Evolutionary conservation across 768 basidiomycete genomes (phyloP), one percentile per base, ranked within the genome.

Genomic region (Chalciporus pseudorubinellus): DNA sequence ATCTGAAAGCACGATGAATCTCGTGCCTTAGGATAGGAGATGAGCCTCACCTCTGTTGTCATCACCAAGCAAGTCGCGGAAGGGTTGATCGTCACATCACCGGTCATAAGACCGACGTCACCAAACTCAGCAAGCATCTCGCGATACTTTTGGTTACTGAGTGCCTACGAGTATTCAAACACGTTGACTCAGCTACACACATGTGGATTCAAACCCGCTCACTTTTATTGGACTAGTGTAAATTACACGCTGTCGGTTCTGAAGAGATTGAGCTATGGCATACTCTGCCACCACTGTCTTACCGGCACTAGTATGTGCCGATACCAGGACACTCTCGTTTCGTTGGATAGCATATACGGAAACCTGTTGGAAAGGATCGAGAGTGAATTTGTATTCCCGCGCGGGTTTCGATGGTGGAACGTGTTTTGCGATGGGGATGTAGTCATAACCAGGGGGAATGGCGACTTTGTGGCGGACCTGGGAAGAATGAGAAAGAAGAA

Each of bases 221-320:
- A 94, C 95, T 83, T 99, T 99, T 74, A 99, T 99, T 49, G 97
- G 97, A 80, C 91, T 94, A 20, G 97, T 99, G 73, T 99, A 99
- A 55, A 98, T 97, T 61, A 98, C 95, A 69, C 97, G 80, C 72
- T 97, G 91, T 65, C 92, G 93, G 64, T 89, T 86, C 70, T 85
- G 85, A 61, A 99, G 75, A 78, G 91, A 95, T 68, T 93, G 92
- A 0, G 97, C 97, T 65, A 99, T 98, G 41, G 97, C 97, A 71
- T 98, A 99, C 76, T 99, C 97, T 41, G 97, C 97, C 54, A 99
- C 97, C 56, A 98, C 97, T 2, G 97, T 99, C 74, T 99, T 99
- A 64, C 97, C 97, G 31, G 97, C 97, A 71, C 92, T 95, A 6
- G 97, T 99, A 74, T 99, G 97, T 0, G 97, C 97, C 20, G 95